These are phyloP conservation scores for Retiboletus fuscus DNA, from an alignment of 1,284 basidiomycete species.

Conservation along the genomic window DNA sequence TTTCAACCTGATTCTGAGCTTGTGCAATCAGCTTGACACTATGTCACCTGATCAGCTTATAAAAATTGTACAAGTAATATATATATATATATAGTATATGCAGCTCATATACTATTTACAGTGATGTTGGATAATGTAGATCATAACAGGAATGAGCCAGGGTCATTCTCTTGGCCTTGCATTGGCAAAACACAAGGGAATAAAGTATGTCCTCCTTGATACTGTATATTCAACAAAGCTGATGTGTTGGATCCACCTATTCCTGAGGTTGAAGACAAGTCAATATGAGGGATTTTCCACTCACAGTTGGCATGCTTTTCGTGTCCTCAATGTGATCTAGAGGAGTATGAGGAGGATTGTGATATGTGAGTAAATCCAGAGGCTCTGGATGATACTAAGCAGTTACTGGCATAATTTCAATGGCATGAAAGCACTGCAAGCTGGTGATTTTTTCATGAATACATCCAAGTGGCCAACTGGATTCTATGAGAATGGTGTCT, in stretches of 20 bases:
- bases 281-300: slow-evolving; percentile 16
- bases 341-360: slow-evolving; percentile 18
- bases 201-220: slow-evolving; percentile 15
- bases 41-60: no score
- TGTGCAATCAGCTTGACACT: no score
- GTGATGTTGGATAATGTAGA: no score
- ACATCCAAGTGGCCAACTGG: slow-evolving; percentile 3
- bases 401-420: slow-evolving; percentile 9
- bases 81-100: no score
- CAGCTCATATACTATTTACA: no score
- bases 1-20: no score
- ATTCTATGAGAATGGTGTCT: slow-evolving; percentile 11
- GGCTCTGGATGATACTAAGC: no score
- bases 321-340: slow-evolving; percentile 16
- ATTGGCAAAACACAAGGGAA: slow-evolving; percentile 5
- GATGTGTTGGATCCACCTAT: background rate
- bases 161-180: background rate
- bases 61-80: no score
- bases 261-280: slow-evolving; percentile 6
- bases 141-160: slow-evolving; percentile 9
- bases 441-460: background rate
- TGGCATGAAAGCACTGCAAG: slow-evolving; percentile 17
- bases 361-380: no score
- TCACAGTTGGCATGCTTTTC: slow-evolving; percentile 1
- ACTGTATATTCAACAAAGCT: slow-evolving; percentile 1